Conservation (phyloP, 257 asterid genomes). For the Striga asiatica region DNA sequence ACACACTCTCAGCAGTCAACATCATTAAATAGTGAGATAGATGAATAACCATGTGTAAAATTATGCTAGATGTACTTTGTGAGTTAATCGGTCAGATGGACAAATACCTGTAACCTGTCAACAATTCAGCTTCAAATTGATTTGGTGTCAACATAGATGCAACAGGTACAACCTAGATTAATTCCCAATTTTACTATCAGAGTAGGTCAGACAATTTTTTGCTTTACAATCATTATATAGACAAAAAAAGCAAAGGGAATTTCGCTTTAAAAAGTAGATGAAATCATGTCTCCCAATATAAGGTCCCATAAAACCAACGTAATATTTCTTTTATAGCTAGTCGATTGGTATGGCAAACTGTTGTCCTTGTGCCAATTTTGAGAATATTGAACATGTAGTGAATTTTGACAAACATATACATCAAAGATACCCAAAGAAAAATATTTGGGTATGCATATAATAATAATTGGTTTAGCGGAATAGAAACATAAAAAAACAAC, state of each 20-base stretch:
- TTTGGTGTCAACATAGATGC: slow-evolving; percentile 98
- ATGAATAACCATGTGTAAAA: no score
- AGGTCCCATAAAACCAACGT: no score
- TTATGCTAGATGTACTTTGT: no score
- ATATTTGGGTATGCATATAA: not conserved
- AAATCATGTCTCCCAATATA: no score
- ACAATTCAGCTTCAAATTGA: slow-evolving; percentile 93
- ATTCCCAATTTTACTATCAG: slow-evolving; percentile 15
- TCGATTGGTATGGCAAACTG: no score
- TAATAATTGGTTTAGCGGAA: not conserved
- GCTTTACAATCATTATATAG: no score
- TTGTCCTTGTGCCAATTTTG: no score
- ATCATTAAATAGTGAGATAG: no score
- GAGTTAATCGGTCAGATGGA: not conserved
- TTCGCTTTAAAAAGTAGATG: no score
- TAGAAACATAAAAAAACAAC: not conserved
- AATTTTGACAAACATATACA: not conserved
- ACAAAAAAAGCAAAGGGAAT: no score
- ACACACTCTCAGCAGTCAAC: no score
- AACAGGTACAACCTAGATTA: slow-evolving; percentile 76
- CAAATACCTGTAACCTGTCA: slow-evolving; percentile 70
- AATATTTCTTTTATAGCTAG: not conserved
- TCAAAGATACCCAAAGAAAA: not conserved
- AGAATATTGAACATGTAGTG: no score
- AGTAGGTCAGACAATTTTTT: slow-evolving; percentile 11